These are phyloP conservation scores for Plantago elongata DNA, from an alignment of 257 asterid species.

Conservation along the genomic window DNA sequence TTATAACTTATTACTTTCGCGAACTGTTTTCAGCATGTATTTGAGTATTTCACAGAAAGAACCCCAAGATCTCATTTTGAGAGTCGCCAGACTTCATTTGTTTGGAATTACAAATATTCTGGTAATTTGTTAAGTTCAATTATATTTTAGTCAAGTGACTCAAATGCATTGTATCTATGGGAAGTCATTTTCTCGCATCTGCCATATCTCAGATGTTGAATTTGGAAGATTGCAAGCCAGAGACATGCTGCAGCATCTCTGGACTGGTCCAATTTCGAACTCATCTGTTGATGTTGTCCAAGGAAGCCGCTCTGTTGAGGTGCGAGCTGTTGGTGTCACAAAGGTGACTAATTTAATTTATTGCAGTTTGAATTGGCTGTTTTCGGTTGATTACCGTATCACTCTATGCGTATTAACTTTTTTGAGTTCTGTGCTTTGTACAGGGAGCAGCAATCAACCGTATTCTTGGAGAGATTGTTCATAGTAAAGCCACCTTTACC, in stretches of 20 bases:
- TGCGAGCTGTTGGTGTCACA: constrained; percentile 93
- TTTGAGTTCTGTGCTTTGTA: constrained; percentile 5
- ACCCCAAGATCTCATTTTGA: constrained; percentile 92
- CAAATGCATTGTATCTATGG: background rate
- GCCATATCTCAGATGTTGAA: constrained; percentile 55
- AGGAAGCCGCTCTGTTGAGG: constrained; percentile 93
- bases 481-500: constrained; percentile 60
- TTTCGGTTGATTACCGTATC: background rate
- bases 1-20: constrained; percentile 21
- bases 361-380: constrained; percentile 2
- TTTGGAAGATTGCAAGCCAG: constrained; percentile 98
- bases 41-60: constrained; percentile 94
- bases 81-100: constrained; percentile 84
- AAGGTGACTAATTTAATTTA: constrained; percentile 49
- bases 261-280: constrained; percentile 97
- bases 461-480: constrained; percentile 90
- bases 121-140: constrained; percentile 37
- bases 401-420: background rate
- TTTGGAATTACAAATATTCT: constrained; percentile 95
- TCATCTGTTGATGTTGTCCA: constrained; percentile 95
- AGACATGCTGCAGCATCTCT: constrained; percentile 98
- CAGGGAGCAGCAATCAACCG: constrained; percentile 97
- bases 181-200: background rate
- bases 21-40: constrained; percentile 66
- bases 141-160: constrained; percentile 12